Percentiles rank a stretch among this genome's conserved stretches.
Conservation (phyloP, 306 rosid species). For the Quercus alba region DNA sequence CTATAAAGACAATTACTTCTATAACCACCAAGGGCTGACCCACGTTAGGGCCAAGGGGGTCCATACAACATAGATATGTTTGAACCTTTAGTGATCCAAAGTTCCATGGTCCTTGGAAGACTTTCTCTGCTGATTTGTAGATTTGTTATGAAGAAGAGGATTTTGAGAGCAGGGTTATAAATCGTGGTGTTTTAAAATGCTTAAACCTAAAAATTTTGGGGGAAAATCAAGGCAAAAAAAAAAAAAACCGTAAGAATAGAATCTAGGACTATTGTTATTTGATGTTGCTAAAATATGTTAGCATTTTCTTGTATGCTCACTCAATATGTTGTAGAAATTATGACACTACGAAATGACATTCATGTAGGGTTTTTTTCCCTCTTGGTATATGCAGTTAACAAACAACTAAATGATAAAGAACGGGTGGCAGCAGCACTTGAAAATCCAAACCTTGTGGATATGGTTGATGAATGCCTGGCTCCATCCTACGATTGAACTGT, state of each 20-base stretch:
- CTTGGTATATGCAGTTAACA: constrained; percentile 62
- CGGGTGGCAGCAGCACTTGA: constrained; percentile 96
- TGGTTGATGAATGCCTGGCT: constrained; percentile 95
- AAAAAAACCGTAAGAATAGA: neutral
- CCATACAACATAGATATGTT: no score
- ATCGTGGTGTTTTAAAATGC: no score
- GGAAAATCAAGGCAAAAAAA: neutral
- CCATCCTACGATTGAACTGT: constrained; percentile 54
- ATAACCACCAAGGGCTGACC: no score
- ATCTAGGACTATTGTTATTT: no score
- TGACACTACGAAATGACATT: neutral
- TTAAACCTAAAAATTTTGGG: no score
- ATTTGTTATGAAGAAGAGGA: no score
- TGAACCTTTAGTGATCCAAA: no score
- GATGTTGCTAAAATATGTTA: neutral
- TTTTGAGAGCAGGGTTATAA: no score
- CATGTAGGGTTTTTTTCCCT: neutral
- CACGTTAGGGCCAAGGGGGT: no score
- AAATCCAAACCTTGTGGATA: constrained; percentile 73
- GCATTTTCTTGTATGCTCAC: neutral
- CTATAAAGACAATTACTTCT: no score
- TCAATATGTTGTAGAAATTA: neutral
- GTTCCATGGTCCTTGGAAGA: no score
- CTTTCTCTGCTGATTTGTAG: no score
- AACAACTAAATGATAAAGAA: constrained; percentile 94